Evolutionary conservation across 2,329 filamentous ascomycete genomes (phyloP), one percentile per base, ranked within the genome.

Genomic region (Ascochyta lentis): DNA sequence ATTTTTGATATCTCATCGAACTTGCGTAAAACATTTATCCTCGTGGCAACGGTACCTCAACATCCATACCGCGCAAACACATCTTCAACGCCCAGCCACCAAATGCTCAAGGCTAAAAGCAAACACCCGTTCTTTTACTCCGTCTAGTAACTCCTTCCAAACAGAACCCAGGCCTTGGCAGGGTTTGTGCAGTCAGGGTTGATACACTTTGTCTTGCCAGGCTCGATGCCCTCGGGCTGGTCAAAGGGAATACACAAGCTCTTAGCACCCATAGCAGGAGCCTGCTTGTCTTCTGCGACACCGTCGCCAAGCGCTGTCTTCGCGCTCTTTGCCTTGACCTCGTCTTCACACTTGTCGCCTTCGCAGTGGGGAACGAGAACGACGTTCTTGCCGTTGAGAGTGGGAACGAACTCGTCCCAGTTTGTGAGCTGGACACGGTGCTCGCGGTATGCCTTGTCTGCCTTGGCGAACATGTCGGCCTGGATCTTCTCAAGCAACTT

Each of bases 331-430:
- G 96, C 92, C 85, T 98, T 98, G 81, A 98, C 92, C 76, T 91
- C 86, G 69, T 97, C 94, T 79, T 97, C 94, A 72, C 94, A 98
- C 74, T 90, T 87, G 57, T 86, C 86, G 12, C 86, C 89, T 59
- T 93, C 81, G 75, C 96, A 99, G 82, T 92, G 90, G 49, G 94
- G 94, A 63, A 98, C 96, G 57, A 98, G 81, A 39, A 96, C 88
- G 39, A 98, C 88, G 72, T 98, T 96, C 85, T 96, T 96, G 73
- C 85, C 82, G 77, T 99, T 95, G 37, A 99, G 86, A 0, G 91
- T 87, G 7, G 95, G 94, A 41, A 95, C 86, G 52, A 99, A 96
- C 49, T 96, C 89, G 35, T 91, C 88, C 95, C 95, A 99, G 65
- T 93, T 77, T 44, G 86, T 91, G 66, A 98, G 82, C 60, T 89